phyloP scores from a whole-genome alignment of 148 eudicot genomes.

The Suaeda aralocaspica region DNA sequence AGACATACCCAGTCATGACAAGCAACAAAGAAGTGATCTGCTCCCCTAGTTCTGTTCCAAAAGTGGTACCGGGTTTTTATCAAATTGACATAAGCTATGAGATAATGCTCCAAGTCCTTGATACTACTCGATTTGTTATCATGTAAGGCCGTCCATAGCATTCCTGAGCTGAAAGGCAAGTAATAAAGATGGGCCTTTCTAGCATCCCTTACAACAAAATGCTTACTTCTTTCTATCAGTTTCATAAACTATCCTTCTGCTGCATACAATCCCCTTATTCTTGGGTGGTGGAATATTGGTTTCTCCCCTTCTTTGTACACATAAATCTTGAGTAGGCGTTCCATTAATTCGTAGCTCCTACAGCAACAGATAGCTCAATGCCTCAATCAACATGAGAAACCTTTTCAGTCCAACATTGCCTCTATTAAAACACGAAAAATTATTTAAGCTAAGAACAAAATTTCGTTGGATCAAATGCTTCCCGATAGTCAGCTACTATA shows the following conservation, averaged over 20 bases:
- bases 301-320: constrained; percentile 73
- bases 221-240: constrained; percentile 51
- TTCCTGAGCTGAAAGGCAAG: constrained; percentile 59
- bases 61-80: constrained; percentile 52
- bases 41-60: constrained; percentile 64
- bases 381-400: too few species aligned
- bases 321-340: constrained; percentile 50
- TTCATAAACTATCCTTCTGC: constrained; percentile 94
- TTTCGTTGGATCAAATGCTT: too few species aligned
- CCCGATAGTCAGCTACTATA: too few species aligned
- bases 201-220: constrained; percentile 51
- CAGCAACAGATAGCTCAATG: constrained; percentile 14
- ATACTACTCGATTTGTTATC: constrained; percentile 27
- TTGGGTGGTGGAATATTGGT: constrained; percentile 70
- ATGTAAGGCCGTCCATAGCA: constrained; percentile 36
- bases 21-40: constrained; percentile 77
- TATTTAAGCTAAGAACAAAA: too few species aligned
- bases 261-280: constrained; percentile 63
- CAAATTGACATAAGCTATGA: constrained; percentile 42
- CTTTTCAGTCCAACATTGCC: neutral
- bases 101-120: constrained; percentile 43
- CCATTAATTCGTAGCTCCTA: constrained; percentile 86
- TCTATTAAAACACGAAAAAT: neutral
- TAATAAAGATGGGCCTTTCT: constrained; percentile 76
- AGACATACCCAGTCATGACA: constrained; percentile 89